phyloP scores from a whole-genome alignment of 805 yeast genomes.

The Nakazawaea pomicola region DNA sequence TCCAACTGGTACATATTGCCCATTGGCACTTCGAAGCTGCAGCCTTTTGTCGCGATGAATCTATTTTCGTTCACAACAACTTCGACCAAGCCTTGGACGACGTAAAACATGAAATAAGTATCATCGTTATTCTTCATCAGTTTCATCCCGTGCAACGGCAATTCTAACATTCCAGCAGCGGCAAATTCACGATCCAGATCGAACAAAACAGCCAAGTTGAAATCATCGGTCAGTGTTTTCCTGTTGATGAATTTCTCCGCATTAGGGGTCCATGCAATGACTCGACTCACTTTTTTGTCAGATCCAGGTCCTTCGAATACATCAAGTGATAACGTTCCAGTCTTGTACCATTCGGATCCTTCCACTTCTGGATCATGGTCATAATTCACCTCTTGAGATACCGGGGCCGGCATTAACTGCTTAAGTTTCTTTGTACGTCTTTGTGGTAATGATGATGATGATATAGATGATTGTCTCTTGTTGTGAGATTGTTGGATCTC shows the following conservation, averaged over 20 bases:
- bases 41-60: slow-evolving; percentile 64
- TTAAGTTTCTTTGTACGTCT: slow-evolving; percentile 17
- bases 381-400: slow-evolving; percentile 20
- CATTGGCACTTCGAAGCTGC: slow-evolving; percentile 79
- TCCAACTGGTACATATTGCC: slow-evolving; percentile 66
- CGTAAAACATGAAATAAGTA: slow-evolving; percentile 70
- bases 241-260: slow-evolving; percentile 39
- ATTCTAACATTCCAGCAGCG: slow-evolving; percentile 69
- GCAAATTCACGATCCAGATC: slow-evolving; percentile 56
- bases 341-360: slow-evolving; percentile 50
- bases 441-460: no score
- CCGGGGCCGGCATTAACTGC: slow-evolving; percentile 14
- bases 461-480: not conserved
- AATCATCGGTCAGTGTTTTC: slow-evolving; percentile 44
- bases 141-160: slow-evolving; percentile 60
- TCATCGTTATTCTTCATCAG: slow-evolving; percentile 57
- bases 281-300: slow-evolving; percentile 36
- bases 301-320: slow-evolving; percentile 48
- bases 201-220: slow-evolving; percentile 59
- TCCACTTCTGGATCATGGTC: slow-evolving; percentile 28
- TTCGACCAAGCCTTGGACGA: slow-evolving; percentile 64
- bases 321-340: slow-evolving; percentile 36
- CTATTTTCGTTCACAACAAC: slow-evolving; percentile 55
- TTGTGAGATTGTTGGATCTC: slow-evolving; percentile 9
- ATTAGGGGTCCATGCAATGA: slow-evolving; percentile 64